Base-by-base conservation (phyloP, 2,329 filamentous ascomycete genomes). In the Fusarium luffae region DNA sequence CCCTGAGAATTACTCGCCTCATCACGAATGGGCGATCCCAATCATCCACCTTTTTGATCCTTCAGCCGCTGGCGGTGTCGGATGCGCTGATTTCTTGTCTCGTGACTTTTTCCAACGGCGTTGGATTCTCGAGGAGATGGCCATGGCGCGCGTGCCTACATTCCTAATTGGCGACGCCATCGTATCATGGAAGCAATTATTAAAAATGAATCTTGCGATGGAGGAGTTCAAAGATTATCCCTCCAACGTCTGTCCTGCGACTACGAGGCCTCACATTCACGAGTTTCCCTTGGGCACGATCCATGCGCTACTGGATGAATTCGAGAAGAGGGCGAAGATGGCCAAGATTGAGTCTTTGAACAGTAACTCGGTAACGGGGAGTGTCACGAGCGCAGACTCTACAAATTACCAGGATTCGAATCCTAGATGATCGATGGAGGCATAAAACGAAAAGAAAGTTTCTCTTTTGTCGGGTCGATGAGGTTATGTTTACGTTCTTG, bases 101-200 rank as follows among this genome's bases (percentile, higher is more conserved):
- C 72, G 79, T 7, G 72, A 74, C 4, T 79, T 78, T 54, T 80
- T 80, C 54, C 75, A 77, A 30, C 77, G 79, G 9, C 75, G 74
- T 3, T 80, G 79, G 79, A 80, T 80, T 47, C 69, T 80, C 3
- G 79, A 79, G 47, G 79, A 80, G 63, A 73, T 81, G 40, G 70
- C 78, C 37, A 69, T 78, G 64, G 77, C 77, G 2, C 72, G 77
- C 4, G 78, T 80, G 34, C 74, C 74, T 18, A 62, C 71, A 3
- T 76, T 76, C 37, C 66, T 81, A 6, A 72, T 80, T 27, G 79
- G 78, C 30, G 78, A 80, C 54, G 71, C 74, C 42, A 78, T 80
- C 13, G 74, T 81, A 9, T 76, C 79, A 2, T 80, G 79, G 79
- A 77, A 73, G 49, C 78, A 80, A 61, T 55, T 80, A 18, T 70